Conservation (phyloP, 164 flowering plant genomes). For the Paratinospora sagittata region DNA sequence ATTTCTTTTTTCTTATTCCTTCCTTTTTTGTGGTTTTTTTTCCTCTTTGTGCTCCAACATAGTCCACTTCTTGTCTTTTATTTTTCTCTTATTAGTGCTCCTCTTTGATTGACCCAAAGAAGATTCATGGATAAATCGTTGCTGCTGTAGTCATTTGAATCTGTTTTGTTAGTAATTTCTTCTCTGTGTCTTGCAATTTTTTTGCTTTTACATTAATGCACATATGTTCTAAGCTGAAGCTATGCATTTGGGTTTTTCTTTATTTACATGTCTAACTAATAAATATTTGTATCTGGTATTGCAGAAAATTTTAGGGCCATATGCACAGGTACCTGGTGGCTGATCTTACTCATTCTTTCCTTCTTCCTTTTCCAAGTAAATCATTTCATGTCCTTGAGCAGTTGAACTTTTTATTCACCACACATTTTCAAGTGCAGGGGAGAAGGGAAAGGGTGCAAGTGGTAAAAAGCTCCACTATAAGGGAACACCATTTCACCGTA, state of each 20-base stretch:
- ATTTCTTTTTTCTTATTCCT: too few species aligned
- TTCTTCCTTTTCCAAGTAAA: background rate
- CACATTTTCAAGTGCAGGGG: conserved; percentile 44
- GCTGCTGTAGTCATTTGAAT: background rate
- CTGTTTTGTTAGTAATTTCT: background rate
- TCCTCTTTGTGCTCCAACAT: too few species aligned
- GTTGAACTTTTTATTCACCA: background rate
- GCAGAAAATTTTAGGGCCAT: conserved; percentile 98
- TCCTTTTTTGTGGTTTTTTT: background rate
- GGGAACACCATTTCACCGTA: conserved; percentile 90
- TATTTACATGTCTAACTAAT: too few species aligned
- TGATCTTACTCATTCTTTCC: background rate
- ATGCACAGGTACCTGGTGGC: conserved; percentile 70
- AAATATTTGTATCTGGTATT: conserved; percentile 17
- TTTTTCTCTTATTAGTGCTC: background rate
- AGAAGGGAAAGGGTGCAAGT: conserved; percentile 56
- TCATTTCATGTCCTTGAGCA: background rate
- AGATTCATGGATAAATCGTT: background rate
- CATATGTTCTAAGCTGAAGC: background rate
- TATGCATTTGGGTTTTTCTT: too few species aligned
- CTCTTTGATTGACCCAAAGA: background rate
- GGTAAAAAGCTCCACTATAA: conserved; percentile 80
- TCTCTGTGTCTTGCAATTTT: background rate
- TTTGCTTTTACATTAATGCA: background rate
- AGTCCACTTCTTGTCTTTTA: background rate